A percentile compares a stretch with the other conserved stretches of the same genome.
phyloP scores from a whole-genome alignment of 257 asterid species.

The Craterostigma plantagineum region DNA sequence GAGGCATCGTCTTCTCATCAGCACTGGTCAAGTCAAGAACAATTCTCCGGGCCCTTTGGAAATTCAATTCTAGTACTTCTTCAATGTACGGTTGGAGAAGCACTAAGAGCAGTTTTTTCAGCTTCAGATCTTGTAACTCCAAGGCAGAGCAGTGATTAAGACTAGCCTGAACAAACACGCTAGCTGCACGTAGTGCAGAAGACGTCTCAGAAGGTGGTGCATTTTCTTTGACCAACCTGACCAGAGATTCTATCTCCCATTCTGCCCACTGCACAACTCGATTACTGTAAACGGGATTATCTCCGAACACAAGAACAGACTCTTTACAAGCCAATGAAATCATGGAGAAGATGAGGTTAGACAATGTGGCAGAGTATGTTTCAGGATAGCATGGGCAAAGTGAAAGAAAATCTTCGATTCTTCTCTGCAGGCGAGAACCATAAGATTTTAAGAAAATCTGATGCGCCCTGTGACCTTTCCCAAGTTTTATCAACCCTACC shows the following conservation, averaged over 20 bases:
- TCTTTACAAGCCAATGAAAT: slow-evolving; percentile 75
- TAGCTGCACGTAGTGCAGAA: slow-evolving; percentile 77
- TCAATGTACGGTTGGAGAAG: slow-evolving; percentile 82
- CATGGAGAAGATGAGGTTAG: slow-evolving; percentile 77
- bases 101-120: slow-evolving; percentile 78
- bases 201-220: slow-evolving; percentile 84
- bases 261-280: slow-evolving; percentile 93
- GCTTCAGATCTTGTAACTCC: slow-evolving; percentile 71
- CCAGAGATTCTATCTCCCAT: slow-evolving; percentile 76
- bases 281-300: slow-evolving; percentile 65
- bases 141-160: slow-evolving; percentile 80
- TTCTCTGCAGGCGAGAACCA: slow-evolving; percentile 72
- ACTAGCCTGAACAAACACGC: slow-evolving; percentile 92
- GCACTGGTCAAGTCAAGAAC: slow-evolving; percentile 68
- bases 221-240: slow-evolving; percentile 66
- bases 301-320: slow-evolving; percentile 73
- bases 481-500: slow-evolving; percentile 63
- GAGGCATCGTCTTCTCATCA: slow-evolving; percentile 56
- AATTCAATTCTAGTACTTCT: slow-evolving; percentile 82
- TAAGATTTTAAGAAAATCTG: slow-evolving; percentile 73
- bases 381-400: slow-evolving; percentile 95
- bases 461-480: slow-evolving; percentile 82
- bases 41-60: slow-evolving; percentile 58
- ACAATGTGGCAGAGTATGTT: slow-evolving; percentile 81
- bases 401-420: slow-evolving; percentile 76